Base-by-base conservation (phyloP, 169 alveolate genomes). In the Toxoplasma gondii region DNA sequence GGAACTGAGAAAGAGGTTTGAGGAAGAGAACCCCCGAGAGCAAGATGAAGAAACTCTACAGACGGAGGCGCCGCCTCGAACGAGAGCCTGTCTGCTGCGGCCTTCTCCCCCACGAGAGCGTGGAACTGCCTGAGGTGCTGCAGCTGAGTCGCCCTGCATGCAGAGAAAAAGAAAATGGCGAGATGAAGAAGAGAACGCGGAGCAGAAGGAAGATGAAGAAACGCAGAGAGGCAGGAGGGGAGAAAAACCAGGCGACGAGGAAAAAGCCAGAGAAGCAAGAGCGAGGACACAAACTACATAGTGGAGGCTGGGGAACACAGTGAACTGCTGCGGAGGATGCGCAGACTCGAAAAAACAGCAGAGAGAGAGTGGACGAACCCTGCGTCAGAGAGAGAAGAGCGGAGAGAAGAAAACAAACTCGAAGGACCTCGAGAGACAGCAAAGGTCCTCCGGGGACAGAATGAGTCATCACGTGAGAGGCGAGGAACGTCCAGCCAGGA, bases 11-110 rank as follows among this genome's bases (percentile, higher is more conserved):
- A 16, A 16, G 74, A 7, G 74, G 74, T 31, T 10, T 31, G 4
- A 1, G 4, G 34, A 64, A 27, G 39, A n/a, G 86, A 19, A 4
- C n/a, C 86, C 22, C 45, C 45, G n/a, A 38, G 86, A n/a, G 22
- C 12, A n/a, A 45, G 39, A 10, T 31, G 90, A 24, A 82, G 39
- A 31, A 82, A 82, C 69, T 82, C 67, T 2, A 49, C 53, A 38
- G 90, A 19, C 24, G 90, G 90, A 0, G 67, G 90, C 27, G 90
- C 69, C 22, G 90, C 90, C 31, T 82, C 64, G 64, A 82, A 82
- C n/a, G 90, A 5, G 34, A 82, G 67, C 2, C 64, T 9, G 38
- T 82, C 90, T 7, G 90, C 90, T 4, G 9, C 67, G n/a, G 90
- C 90, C 64, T 44, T 38, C 64, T 43, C 44, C n/a, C 41, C 34